phyloP scores from a whole-genome alignment of 179 eudicot species.

The Dionaea muscipula region DNA sequence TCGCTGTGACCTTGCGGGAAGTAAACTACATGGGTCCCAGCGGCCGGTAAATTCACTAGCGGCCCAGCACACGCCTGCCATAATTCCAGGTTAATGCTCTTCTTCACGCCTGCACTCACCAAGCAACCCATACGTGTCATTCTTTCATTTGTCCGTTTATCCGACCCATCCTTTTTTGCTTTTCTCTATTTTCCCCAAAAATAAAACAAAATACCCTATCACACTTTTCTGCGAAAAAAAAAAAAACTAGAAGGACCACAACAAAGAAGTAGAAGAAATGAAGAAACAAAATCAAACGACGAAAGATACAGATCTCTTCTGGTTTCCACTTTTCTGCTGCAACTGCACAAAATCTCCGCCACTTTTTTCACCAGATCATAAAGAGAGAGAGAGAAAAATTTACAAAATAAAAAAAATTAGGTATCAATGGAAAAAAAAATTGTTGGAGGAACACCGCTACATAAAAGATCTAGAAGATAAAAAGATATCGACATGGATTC shows the following conservation, averaged over 20 bases:
- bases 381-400: too few species aligned
- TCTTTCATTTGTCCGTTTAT: slow-evolving; percentile 7
- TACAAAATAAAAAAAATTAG: too few species aligned
- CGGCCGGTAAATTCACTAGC: slow-evolving; percentile 81
- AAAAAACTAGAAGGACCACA: not conserved
- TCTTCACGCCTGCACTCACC: slow-evolving; percentile 50
- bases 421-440: too few species aligned
- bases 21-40: slow-evolving; percentile 92
- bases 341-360: too few species aligned
- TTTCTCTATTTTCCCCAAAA: not conserved
- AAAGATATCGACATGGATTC: not conserved
- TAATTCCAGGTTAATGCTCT: slow-evolving; percentile 67
- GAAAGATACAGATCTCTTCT: too few species aligned
- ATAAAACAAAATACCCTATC: not conserved
- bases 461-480: not conserved
- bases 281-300: too few species aligned
- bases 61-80: slow-evolving; percentile 99
- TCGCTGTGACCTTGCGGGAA: slow-evolving; percentile 99
- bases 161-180: not conserved
- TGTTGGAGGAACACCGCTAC: too few species aligned
- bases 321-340: too few species aligned
- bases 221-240: not conserved
- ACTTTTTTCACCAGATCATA: too few species aligned
- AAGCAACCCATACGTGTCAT: slow-evolving; percentile 23
- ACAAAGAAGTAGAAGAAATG: not conserved